Percentiles rank a stretch among this genome's conserved stretches.
Evolutionary conservation across 2,329 filamentous ascomycete genomes (phyloP).

Genomic region (Aphanocladium album): DNA sequence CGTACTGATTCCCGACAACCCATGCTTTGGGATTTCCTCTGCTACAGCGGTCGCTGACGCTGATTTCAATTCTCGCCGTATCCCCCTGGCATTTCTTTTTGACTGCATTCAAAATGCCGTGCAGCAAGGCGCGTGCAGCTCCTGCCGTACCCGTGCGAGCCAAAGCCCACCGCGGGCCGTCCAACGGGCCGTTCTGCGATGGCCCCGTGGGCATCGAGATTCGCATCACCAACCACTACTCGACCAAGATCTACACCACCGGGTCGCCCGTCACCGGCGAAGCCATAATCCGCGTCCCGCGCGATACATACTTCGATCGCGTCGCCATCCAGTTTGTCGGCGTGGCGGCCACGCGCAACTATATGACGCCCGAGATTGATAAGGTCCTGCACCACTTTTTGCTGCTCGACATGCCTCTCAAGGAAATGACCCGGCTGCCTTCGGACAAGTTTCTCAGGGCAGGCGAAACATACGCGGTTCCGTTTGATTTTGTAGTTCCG

Average conservation of each 20-base stretch:
- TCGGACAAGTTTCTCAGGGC: background rate
- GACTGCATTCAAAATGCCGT: background rate
- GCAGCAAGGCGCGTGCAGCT: background rate
- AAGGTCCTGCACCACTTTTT: constrained; percentile 6
- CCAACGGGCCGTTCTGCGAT: background rate
- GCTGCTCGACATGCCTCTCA: constrained; percentile 4
- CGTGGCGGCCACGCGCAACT: constrained; percentile 3
- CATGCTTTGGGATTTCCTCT: no score
- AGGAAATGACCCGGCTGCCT: background rate
- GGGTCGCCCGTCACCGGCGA: background rate
- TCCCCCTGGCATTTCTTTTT: no score
- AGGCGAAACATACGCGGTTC: background rate
- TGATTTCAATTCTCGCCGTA: no score
- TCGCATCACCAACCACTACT: constrained; percentile 8
- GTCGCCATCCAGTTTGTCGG: constrained; percentile 5
- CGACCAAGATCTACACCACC: constrained; percentile 1
- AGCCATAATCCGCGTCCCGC: background rate
- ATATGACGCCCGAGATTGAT: constrained; percentile 8
- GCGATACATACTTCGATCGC: background rate
- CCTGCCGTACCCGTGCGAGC: background rate
- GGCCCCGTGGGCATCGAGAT: background rate
- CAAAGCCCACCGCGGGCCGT: background rate
- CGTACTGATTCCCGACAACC: no score
- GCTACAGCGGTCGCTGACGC: no score
- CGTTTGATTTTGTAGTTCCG: constrained; percentile 7